phyloP scores from a whole-genome alignment of 345 rosid genomes.

The Murraya koenigii region DNA sequence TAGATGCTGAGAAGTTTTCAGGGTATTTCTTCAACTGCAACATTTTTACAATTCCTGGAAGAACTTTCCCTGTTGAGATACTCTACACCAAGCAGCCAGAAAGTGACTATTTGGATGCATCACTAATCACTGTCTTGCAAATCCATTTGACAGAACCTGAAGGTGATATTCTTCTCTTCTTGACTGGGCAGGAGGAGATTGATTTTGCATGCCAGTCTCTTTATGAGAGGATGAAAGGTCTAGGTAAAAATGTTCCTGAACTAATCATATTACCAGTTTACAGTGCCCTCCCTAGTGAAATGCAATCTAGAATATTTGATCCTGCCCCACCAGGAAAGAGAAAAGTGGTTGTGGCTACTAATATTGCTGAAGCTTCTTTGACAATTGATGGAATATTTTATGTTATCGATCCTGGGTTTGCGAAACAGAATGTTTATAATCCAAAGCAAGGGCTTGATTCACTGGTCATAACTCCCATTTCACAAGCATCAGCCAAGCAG shows the following conservation, averaged over 20 bases:
- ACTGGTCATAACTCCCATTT: constrained; percentile 73
- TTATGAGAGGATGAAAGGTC: constrained; percentile 68
- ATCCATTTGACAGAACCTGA: constrained; percentile 90
- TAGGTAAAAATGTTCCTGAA: constrained; percentile 70
- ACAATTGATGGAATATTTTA: constrained; percentile 77
- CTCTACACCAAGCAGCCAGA: constrained; percentile 77
- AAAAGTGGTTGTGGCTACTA: constrained; percentile 86
- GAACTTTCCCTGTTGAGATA: constrained; percentile 82
- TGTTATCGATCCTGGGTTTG: constrained; percentile 88
- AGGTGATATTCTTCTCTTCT: constrained; percentile 76
- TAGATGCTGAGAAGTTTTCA: constrained; percentile 81
- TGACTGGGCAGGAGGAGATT: constrained; percentile 89
- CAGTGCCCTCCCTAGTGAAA: constrained; percentile 85
- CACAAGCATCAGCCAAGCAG: constrained; percentile 86
- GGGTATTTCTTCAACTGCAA: constrained; percentile 78
- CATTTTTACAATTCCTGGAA: constrained; percentile 83
- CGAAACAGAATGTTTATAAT: constrained; percentile 76
- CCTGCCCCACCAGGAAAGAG: constrained; percentile 83
- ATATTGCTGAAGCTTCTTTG: constrained; percentile 81
- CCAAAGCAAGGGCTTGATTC: constrained; percentile 83
- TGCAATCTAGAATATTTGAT: constrained; percentile 85
- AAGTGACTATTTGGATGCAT: constrained; percentile 80
- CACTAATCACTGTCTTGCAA: constrained; percentile 70
- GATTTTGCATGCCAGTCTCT: constrained; percentile 79
- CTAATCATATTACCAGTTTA: constrained; percentile 78